Evolutionary conservation across 768 basidiomycete genomes (phyloP), one percentile per base, ranked within the genome.

Genomic region (Punctularia strigosozonata): DNA sequence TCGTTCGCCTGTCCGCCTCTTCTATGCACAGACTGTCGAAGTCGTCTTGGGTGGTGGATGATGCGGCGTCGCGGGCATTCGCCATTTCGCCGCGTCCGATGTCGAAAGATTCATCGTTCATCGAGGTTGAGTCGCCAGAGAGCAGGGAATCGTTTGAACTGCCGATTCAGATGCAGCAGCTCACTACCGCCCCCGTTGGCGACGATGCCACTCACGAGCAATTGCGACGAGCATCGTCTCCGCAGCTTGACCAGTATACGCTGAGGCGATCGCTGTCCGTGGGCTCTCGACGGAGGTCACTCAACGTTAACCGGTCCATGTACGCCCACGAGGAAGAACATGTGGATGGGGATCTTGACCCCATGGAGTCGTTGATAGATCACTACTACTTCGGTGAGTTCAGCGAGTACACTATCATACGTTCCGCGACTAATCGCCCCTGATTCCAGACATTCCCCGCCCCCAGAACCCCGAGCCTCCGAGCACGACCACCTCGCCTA

Each of bases 71-170:
- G n/a, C n/a, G n/a, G n/a, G n/a, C n/a, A n/a, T n/a, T n/a, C 33
- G 10, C 8, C 33, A 10, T 20, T 34, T 34, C 33, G 18, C 12
- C 33, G 15, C 28, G 28, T 15, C 28, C 10, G 28, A 30, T 30
- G 28, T 10, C 15, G 28, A 10, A 30, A 10, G 10, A 10, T 15
- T 30, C 10, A 15, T 15, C 28, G 28, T 10, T 30, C 10, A 30
- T 30, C 15, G 15, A 10, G 28, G 28, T 10, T 8, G 12, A 58
- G 21, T 78, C 77, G 4, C 58, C 69, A 37, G 65, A 63, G 33
- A 79, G 75, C 46, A 55, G 79, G 36, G 66, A 68, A 20, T 76
- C 77, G 0, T 55, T 76, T 42, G 61, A 72, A 61, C 78, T 4
- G 68, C 69, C 2, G 74, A 80, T 21, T n/a, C n/a, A n/a, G n/a